Conservation (phyloP, 75 land plant species). For the Gnetum montanum region DNA sequence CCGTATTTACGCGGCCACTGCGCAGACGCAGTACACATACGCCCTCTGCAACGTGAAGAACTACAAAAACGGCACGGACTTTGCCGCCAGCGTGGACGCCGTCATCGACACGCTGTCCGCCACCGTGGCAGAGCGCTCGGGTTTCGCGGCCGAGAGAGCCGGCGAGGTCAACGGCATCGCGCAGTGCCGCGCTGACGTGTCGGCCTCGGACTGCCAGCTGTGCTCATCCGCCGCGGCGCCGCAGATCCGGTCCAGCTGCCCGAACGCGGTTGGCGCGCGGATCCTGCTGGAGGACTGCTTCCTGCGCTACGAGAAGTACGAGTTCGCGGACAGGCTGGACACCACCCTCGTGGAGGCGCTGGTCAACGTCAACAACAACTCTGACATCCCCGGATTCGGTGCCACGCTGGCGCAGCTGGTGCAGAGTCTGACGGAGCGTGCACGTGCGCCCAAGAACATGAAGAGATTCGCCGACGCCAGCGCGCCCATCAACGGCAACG, state of each 20-base stretch:
- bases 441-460: not conserved
- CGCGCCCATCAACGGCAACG: not conserved
- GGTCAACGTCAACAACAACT: not conserved
- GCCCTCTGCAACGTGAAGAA: not conserved
- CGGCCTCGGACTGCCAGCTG: not conserved
- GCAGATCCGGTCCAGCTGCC: not conserved
- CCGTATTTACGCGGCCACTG: no score
- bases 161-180: not conserved
- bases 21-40: no score
- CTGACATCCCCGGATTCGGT: not conserved
- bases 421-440: not conserved
- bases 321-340: not conserved
- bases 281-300: not conserved
- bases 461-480: not conserved
- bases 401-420: not conserved
- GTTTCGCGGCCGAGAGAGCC: not conserved
- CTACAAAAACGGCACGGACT: slow-evolving; percentile 1
- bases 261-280: slow-evolving; percentile 1
- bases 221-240: not conserved
- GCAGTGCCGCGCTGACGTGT: not conserved
- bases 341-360: not conserved
- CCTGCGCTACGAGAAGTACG: slow-evolving; percentile 3
- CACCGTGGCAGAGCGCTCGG: not conserved
- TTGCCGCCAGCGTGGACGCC: no score
- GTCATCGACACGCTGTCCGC: no score